phyloP scores from a whole-genome alignment of 2,329 filamentous ascomycete genomes.

The Trichophyton verrucosum region DNA sequence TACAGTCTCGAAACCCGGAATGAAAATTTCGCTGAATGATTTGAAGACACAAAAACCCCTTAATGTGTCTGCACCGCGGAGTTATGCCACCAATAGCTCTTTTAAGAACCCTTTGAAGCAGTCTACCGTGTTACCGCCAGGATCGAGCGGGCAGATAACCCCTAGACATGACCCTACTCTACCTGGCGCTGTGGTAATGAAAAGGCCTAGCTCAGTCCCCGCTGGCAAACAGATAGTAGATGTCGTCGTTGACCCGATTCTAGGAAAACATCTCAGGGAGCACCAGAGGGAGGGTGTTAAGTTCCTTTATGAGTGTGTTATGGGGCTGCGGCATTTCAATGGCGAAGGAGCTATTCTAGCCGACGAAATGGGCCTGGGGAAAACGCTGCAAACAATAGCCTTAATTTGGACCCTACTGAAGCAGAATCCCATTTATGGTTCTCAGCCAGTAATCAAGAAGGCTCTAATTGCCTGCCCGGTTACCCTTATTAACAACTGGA shows the following conservation, averaged over 20 bases:
- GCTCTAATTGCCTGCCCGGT: constrained; percentile 62
- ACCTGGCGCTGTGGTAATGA: constrained; percentile 54
- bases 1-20: background rate
- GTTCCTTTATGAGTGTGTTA: constrained; percentile 64
- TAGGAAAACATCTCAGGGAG: constrained; percentile 49
- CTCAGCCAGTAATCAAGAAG: constrained; percentile 51
- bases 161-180: constrained; percentile 54
- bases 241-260: constrained; percentile 57
- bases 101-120: constrained; percentile 53
- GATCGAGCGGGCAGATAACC: constrained; percentile 28
- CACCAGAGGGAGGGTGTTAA: constrained; percentile 59
- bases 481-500: constrained; percentile 60
- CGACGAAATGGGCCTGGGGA: constrained; percentile 65
- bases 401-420: constrained; percentile 60
- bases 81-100: constrained; percentile 30
- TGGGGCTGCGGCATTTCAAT: constrained; percentile 55
- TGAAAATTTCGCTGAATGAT: constrained; percentile 6
- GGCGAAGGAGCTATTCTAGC: constrained; percentile 60
- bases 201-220: constrained; percentile 42
- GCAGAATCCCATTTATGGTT: constrained; percentile 53
- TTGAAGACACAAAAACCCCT: constrained; percentile 27
- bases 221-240: constrained; percentile 56
- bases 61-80: constrained; percentile 28
- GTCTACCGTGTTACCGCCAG: constrained; percentile 39
- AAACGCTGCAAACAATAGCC: constrained; percentile 60